These are phyloP conservation scores for Bacidia gigantensis DNA, from an alignment of 495 filamentous ascomycete species.

Conservation along the genomic window DNA sequence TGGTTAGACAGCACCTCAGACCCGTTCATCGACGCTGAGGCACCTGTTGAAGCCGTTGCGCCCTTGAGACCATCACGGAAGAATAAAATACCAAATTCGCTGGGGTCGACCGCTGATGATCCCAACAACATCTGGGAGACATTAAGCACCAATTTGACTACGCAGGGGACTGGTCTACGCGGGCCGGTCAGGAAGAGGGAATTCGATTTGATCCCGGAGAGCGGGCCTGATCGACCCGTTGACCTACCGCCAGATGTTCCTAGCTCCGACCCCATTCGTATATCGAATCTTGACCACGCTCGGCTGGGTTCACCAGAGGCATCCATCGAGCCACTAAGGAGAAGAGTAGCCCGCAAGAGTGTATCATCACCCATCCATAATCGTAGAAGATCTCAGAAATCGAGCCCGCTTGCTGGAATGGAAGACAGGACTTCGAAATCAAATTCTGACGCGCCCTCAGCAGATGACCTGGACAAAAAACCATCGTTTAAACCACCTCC, in stretches of 20 bases:
- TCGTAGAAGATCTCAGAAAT: not conserved
- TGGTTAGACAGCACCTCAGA: conserved; percentile 64
- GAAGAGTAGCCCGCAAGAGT: conserved; percentile 11
- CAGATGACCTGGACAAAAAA: conserved; percentile 8
- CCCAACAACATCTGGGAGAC: conserved; percentile 16
- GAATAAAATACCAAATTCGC: conserved; percentile 9
- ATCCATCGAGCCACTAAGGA: conserved; percentile 11
- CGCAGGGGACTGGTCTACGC: no score
- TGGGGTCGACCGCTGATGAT: conserved; percentile 10
- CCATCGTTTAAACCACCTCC: conserved; percentile 11
- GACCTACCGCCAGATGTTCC: not conserved
- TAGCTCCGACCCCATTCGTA: no score
- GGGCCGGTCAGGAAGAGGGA: no score
- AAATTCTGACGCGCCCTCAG: conserved; percentile 11
- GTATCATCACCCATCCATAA: conserved; percentile 12
- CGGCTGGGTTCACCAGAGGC: conserved; percentile 2
- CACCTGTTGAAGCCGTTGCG: conserved; percentile 31
- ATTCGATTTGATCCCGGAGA: not conserved
- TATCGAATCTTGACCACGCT: not conserved
- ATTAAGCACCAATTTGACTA: no score
- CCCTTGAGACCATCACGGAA: conserved; percentile 20
- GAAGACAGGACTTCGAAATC: conserved; percentile 22
- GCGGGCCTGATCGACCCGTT: not conserved
- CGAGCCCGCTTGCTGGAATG: conserved; percentile 17
- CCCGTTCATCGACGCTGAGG: conserved; percentile 47